phyloP scores from a whole-genome alignment of 2,329 filamentous ascomycete species.

The Neodidymelliopsis sp. region DNA sequence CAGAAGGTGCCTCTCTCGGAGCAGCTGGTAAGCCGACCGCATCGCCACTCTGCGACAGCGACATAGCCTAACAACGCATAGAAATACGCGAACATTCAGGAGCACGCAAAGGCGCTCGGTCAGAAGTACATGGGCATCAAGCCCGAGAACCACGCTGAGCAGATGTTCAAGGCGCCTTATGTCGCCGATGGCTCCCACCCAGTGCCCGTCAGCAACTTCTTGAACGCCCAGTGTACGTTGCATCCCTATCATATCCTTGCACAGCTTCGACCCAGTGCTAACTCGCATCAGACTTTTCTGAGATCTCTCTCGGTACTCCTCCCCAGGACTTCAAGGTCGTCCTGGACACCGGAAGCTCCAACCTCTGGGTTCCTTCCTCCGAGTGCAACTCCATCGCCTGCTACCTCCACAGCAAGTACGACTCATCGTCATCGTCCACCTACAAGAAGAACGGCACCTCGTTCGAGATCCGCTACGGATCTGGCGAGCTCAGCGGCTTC shows the following conservation, averaged over 20 bases:
- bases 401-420: slow-evolving; percentile 97
- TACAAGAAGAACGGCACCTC: slow-evolving; percentile 93
- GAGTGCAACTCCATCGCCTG: slow-evolving; percentile 95
- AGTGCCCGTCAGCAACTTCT: slow-evolving; percentile 93
- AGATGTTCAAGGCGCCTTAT: slow-evolving; percentile 80
- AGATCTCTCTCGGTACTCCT: slow-evolving; percentile 90
- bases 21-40: slow-evolving; percentile 76
- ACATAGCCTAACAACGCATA: slow-evolving; percentile 50
- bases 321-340: slow-evolving; percentile 98
- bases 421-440: slow-evolving; percentile 84
- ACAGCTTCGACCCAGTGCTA: slow-evolving; percentile 19
- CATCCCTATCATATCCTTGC: background rate
- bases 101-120: slow-evolving; percentile 81
- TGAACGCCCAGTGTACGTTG: slow-evolving; percentile 94
- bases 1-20: slow-evolving; percentile 94
- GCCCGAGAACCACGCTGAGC: slow-evolving; percentile 71
- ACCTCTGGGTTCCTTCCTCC: slow-evolving; percentile 95
- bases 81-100: slow-evolving; percentile 79
- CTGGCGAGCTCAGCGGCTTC: slow-evolving; percentile 90
- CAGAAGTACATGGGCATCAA: slow-evolving; percentile 97
- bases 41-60: slow-evolving; percentile 12
- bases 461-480: slow-evolving; percentile 95
- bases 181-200: slow-evolving; percentile 74
- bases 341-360: slow-evolving; percentile 97
- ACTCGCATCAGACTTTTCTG: slow-evolving; percentile 79